Conservation (phyloP, 2,329 filamentous ascomycete species). For the Xylariaceae sp. region DNA sequence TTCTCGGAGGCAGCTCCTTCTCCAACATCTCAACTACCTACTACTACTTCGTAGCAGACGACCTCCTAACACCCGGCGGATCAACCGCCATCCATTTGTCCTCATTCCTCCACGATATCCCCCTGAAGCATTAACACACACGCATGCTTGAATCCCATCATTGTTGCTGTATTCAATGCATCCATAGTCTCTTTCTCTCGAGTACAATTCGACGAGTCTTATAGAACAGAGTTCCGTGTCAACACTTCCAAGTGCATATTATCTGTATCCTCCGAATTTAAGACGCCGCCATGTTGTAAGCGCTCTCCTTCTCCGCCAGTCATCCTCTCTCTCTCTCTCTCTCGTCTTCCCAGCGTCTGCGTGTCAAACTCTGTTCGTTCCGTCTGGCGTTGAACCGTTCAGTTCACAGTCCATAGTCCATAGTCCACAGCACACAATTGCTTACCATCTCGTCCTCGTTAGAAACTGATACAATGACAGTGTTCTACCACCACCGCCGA, state of each 20-base stretch:
- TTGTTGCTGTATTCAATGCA: not conserved
- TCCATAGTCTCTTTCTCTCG: not conserved
- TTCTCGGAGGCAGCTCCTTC: not conserved
- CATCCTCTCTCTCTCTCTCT: too few species aligned
- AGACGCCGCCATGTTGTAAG: constrained; percentile 29
- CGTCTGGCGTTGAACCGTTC: not conserved
- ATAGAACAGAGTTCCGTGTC: not conserved
- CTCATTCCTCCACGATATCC: too few species aligned
- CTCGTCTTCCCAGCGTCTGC: too few species aligned
- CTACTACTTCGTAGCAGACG: not conserved
- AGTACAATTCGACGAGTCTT: not conserved
- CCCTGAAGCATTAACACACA: not conserved
- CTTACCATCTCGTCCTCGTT: constrained; percentile 15
- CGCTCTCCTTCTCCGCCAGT: not conserved
- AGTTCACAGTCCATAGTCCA: not conserved
- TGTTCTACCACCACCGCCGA: constrained; percentile 78
- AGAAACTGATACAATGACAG: constrained; percentile 39
- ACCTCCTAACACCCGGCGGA: too few species aligned
- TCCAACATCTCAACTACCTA: not conserved
- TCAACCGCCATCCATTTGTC: too few species aligned
- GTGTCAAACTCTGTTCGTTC: not conserved
- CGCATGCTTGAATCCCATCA: not conserved
- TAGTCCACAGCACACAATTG: not conserved
- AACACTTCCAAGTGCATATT: not conserved
- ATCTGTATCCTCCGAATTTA: not conserved